Evolutionary conservation across 371 early-diverging fungal species (phyloP).

Genomic region (Batrachochytrium dendrobatidis): DNA sequence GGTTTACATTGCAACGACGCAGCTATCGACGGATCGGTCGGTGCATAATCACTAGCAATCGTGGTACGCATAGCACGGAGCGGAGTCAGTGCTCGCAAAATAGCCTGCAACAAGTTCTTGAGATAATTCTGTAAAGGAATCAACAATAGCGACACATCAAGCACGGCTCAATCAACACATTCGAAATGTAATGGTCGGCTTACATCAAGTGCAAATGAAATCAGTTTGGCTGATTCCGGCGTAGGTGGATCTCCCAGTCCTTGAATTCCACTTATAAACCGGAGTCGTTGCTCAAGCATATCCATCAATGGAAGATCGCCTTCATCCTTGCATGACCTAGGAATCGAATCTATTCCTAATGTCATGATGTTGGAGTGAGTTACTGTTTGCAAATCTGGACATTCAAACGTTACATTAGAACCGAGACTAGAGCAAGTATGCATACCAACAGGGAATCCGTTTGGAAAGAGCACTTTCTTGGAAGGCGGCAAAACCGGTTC

Average conservation of each 20-base stretch:
- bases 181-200: background rate
- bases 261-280: constrained; percentile 11
- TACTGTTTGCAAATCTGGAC: too few relatives aligned
- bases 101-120: too few relatives aligned
- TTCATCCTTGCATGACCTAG: constrained; percentile 10
- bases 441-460: background rate
- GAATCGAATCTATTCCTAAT: constrained; percentile 11
- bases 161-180: too few relatives aligned
- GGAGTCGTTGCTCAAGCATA: background rate
- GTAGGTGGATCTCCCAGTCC: constrained; percentile 8
- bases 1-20: too few relatives aligned
- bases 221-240: constrained; percentile 2
- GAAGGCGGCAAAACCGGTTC: background rate
- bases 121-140: too few relatives aligned
- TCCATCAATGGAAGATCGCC: constrained; percentile 12
- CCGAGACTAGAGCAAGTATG: too few relatives aligned
- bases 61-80: too few relatives aligned
- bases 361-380: background rate
- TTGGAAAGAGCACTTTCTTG: background rate
- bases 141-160: too few relatives aligned
- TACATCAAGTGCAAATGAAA: constrained; percentile 9
- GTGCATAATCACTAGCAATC: too few relatives aligned
- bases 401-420: too few relatives aligned
- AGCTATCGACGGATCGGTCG: too few relatives aligned
- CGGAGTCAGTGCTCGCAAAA: too few relatives aligned